Base-by-base conservation (phyloP, 2,329 filamentous ascomycete species). In the Zasmidium cellare region DNA sequence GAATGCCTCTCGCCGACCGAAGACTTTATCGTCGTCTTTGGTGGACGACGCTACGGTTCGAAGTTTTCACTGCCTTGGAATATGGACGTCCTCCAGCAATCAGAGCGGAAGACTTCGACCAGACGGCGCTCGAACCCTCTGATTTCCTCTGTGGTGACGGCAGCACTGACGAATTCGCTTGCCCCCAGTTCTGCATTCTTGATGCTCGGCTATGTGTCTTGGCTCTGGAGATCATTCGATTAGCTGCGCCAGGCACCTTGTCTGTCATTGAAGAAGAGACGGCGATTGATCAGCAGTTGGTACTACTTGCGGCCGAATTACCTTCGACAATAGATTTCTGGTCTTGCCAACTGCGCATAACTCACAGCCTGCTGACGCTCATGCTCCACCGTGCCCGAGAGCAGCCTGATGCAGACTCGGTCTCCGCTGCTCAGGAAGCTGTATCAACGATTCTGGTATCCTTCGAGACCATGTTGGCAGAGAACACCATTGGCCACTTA, bases 341-440 rank as follows among this genome's bases (percentile, higher is more conserved):
- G 57, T 56, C 45, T 16, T 56, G 57, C 28, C 53, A 59, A 45
- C 44, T 59, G 2, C 57, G 57, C 6, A 49, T 59, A 5, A 56
- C 48, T 45, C 53, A 59, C 46, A 56, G 57, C 24, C 49, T 59
- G 6, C 28, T 59, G 3, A 46, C 24, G 12, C 49, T 59, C 22
- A 31, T 51, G 16, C n/a, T 48, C 16, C 46, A 56, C 20, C 53
- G 57, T 6, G 52, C 53, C 11, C 31, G 18, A 18, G 23, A 28
- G 18, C 22, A 18, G 6, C 12, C 35, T 5, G n/a, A 41, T 41
- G 9, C 9, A 12, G 49, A 56, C 46, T 51, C 46, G 6, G 18
- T 28, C 6, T 24, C 24, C 11, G 38, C 53, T 5, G 44, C 49
- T 18, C 44, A 22, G 9, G 57, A 56, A 24, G 53, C 57, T 9